A percentile compares a stretch with the other conserved stretches of the same genome.
These are phyloP conservation scores for Citrus hindsii DNA, from an alignment of 345 rosid species.

Conservation along the genomic window DNA sequence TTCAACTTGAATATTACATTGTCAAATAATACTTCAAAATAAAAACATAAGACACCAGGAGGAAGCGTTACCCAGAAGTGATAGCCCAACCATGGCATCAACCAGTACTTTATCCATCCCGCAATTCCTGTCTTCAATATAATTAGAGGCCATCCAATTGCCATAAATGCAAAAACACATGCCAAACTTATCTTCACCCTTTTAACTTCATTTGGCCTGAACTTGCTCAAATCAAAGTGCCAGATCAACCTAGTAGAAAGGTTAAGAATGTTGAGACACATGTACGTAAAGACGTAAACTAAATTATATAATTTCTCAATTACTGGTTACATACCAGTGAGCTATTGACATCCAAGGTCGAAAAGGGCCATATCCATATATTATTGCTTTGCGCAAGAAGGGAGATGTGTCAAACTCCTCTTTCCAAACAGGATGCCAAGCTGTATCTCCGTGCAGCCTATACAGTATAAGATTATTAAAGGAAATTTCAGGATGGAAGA, in stretches of 20 bases:
- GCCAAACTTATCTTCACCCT: slow-evolving; percentile 96
- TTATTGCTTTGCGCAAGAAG: slow-evolving; percentile 61
- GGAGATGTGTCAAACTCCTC: slow-evolving; percentile 72
- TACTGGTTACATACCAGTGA: slow-evolving; percentile 56
- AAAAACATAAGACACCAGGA: slow-evolving; percentile 2
- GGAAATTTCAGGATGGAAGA: not conserved
- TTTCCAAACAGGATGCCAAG: slow-evolving; percentile 85
- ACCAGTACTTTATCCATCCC: slow-evolving; percentile 94
- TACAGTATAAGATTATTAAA: slow-evolving; percentile 1
- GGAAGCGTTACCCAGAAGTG: slow-evolving; percentile 78
- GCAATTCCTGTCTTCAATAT: slow-evolving; percentile 67
- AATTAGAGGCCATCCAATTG: slow-evolving; percentile 90
- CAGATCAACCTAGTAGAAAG: slow-evolving; percentile 59
- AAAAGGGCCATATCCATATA: slow-evolving; percentile 83
- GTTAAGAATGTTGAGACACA: slow-evolving; percentile 9
- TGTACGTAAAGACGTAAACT: not conserved
- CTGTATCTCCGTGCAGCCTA: slow-evolving; percentile 88
- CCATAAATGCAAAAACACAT: slow-evolving; percentile 92
- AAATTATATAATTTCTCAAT: not conserved
- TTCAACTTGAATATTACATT: not conserved
- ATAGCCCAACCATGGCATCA: slow-evolving; percentile 96
- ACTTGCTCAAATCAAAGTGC: slow-evolving; percentile 80
- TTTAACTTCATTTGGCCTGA: slow-evolving; percentile 75
- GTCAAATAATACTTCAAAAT: not conserved
- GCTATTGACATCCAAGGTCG: slow-evolving; percentile 96